Conservation (phyloP, 176 grass and related monocot species). For the Stipa capillata region DNA sequence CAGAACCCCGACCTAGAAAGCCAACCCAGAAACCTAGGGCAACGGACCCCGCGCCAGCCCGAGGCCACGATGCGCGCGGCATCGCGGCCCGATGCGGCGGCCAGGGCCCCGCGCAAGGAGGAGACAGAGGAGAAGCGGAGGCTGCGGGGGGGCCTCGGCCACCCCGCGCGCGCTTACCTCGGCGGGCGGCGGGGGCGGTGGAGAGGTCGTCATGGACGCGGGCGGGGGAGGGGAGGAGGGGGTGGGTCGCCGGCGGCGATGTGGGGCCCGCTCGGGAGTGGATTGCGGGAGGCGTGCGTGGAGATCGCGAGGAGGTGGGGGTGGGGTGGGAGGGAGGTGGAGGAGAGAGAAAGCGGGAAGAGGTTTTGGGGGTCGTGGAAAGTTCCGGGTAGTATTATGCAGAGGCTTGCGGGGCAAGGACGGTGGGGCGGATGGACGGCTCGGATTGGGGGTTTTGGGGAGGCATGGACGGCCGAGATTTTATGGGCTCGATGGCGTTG, state of each 20-base stretch:
- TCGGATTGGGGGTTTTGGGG: no score
- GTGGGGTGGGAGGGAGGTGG: slow-evolving; percentile 12
- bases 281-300: slow-evolving; percentile 21
- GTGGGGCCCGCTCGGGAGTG: slow-evolving; percentile 30
- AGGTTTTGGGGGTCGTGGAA: slow-evolving; percentile 46
- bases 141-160: neutral
- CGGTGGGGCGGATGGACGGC: slow-evolving; percentile 19
- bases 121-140: neutral
- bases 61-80: neutral
- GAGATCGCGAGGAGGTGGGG: slow-evolving; percentile 38
- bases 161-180: slow-evolving; percentile 35
- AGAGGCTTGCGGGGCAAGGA: slow-evolving; percentile 11
- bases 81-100: neutral
- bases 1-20: slow-evolving; percentile 13
- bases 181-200: slow-evolving; percentile 36
- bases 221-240: neutral
- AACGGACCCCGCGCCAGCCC: neutral
- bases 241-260: slow-evolving; percentile 37
- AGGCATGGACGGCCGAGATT: no score
- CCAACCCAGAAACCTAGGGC: slow-evolving; percentile 20
- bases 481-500: slow-evolving; percentile 14
- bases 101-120: neutral
- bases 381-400: slow-evolving; percentile 41
- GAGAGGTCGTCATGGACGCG: slow-evolving; percentile 51
- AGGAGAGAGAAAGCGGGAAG: slow-evolving; percentile 23